Evolutionary conservation across 345 rosid species (phyloP).

Genomic region (Hypericum perforatum): DNA sequence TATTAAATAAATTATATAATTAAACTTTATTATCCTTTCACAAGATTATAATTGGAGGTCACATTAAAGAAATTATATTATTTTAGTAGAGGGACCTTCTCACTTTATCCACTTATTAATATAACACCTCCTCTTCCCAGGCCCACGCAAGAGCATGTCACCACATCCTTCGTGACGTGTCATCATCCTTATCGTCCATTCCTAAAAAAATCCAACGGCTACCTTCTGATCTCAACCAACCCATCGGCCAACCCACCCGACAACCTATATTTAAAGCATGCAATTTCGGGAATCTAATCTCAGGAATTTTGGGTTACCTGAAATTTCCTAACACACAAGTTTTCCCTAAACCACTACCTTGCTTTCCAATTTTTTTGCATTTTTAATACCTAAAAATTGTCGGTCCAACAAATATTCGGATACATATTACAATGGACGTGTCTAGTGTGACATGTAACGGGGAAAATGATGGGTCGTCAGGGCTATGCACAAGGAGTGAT

Average conservation of each 20-base stretch:
- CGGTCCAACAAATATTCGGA: not conserved
- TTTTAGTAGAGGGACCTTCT: no score
- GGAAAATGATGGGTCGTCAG: not conserved
- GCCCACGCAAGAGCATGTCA: no score
- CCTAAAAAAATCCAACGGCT: not conserved
- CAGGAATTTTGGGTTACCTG: constrained; percentile 7
- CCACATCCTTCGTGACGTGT: not conserved
- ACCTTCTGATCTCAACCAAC: not conserved
- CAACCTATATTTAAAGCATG: not conserved
- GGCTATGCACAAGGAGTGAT: not conserved
- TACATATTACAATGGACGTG: no score
- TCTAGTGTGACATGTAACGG: no score
- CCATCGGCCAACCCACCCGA: constrained; percentile 4
- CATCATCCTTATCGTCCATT: not conserved
- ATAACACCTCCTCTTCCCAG: no score
- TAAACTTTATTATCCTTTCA: no score
- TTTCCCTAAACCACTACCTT: not conserved
- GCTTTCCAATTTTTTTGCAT: not conserved
- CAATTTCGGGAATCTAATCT: not conserved
- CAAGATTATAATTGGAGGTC: no score
- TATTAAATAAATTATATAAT: no score
- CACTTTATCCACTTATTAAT: no score
- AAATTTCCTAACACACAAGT: not conserved
- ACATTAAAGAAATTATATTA: no score
- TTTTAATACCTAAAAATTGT: not conserved